Conservation (phyloP, 1,284 basidiomycete species). For the Trichosporon faecale region DNA sequence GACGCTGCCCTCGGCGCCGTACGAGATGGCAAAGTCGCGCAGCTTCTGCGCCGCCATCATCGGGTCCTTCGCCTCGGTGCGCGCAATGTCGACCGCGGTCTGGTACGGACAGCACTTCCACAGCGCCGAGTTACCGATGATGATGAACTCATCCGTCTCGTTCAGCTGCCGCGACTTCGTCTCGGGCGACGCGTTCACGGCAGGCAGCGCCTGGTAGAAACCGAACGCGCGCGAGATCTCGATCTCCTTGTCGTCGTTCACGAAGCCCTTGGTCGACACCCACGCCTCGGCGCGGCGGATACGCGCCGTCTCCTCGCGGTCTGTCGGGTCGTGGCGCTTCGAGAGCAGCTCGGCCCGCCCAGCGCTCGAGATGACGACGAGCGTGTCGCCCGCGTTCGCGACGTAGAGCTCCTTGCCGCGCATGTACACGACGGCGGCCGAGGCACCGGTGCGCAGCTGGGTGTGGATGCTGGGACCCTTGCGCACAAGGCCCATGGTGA, state of each 20-base stretch:
- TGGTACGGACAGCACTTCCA: conserved; percentile 96
- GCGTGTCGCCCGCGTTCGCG: conserved; percentile 84
- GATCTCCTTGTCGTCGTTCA: conserved; percentile 77
- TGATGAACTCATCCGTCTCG: conserved; percentile 92
- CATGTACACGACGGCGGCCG: conserved; percentile 84
- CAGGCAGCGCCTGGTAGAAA: conserved; percentile 84
- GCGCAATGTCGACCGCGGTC: conserved; percentile 93
- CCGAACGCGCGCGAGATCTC: conserved; percentile 92
- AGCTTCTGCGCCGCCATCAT: conserved; percentile 96
- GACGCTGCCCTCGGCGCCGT: conserved; percentile 87
- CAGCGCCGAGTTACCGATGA: conserved; percentile 86
- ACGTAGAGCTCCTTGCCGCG: conserved; percentile 76
- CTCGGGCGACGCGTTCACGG: conserved; percentile 85
- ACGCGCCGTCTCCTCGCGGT: conserved; percentile 75
- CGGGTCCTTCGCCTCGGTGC: conserved; percentile 77
- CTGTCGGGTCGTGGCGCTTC: conserved; percentile 84
- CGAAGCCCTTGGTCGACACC: conserved; percentile 88
- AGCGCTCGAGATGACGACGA: conserved; percentile 81
- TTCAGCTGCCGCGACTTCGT: conserved; percentile 68
- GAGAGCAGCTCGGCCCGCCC: conserved; percentile 76
- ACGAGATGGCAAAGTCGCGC: conserved; percentile 93
- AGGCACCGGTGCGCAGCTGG: conserved; percentile 69
- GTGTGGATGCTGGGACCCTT: conserved; percentile 34
- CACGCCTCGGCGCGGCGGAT: conserved; percentile 92
- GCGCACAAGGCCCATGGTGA: conserved; percentile 20